Evolutionary conservation across 2,329 filamentous ascomycete genomes (phyloP).

Genomic region (Sporothrix mexicana): DNA sequence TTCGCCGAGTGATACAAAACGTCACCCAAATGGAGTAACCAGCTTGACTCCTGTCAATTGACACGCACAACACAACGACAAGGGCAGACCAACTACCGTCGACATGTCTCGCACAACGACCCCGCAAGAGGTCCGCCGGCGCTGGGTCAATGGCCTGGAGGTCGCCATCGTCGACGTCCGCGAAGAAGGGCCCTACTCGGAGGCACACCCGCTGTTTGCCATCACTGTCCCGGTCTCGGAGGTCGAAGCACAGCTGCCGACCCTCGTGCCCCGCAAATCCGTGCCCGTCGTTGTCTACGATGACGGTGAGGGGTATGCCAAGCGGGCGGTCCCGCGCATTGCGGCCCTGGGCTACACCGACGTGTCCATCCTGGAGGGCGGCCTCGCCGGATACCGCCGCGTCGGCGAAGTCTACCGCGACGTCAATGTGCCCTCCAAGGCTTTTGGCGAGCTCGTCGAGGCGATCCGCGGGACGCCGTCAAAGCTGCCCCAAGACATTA

Average conservation of each 20-base stretch:
- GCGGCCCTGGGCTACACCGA: conserved; percentile 20
- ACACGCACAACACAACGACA: too few relatives aligned
- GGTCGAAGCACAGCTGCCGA: conserved; percentile 25
- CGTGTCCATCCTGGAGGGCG: conserved; percentile 19
- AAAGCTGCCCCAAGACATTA: conserved; percentile 12
- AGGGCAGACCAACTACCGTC: too few relatives aligned
- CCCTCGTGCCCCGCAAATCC: conserved; percentile 19
- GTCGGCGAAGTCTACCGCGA: conserved; percentile 32
- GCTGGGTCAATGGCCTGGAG: conserved; percentile 30
- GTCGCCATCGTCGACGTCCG: conserved; percentile 31
- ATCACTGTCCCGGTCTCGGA: conserved; percentile 30
- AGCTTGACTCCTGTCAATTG: too few relatives aligned
- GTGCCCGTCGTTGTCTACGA: conserved; percentile 30
- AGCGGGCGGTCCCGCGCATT: conserved; percentile 25
- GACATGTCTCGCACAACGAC: conserved; percentile 1
- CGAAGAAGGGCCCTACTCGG: conserved; percentile 31
- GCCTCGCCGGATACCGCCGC: conserved; percentile 24
- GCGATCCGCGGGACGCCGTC: conserved; percentile 29
- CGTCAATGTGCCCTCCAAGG: conserved; percentile 33
- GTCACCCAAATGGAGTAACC: too few relatives aligned
- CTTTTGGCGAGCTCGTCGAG: conserved; percentile 33
- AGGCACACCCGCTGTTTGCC: conserved; percentile 31
- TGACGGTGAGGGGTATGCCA: conserved; percentile 29
- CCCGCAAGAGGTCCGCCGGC: conserved; percentile 23
- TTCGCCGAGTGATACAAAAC: not conserved